Base-by-base conservation (phyloP, 2,329 filamentous ascomycete species). In the Talaromyces funiculosus region DNA sequence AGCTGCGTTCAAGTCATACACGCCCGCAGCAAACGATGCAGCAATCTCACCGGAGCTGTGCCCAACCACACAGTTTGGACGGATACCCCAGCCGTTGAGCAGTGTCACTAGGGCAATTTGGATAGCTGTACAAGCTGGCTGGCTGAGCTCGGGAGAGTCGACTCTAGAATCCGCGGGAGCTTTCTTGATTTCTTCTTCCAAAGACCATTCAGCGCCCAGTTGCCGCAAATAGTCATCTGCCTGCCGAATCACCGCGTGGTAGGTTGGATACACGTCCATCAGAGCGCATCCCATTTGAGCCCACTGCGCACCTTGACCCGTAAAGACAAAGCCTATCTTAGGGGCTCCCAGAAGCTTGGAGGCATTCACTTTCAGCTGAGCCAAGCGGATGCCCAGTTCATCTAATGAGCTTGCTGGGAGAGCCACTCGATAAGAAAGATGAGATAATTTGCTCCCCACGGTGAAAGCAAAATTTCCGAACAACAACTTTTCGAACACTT, bases 351-450 rank as follows among this genome's bases (percentile, higher is more conserved):
- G 47, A 3, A 68, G 64, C 20, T 67, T 62, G 14, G 40, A 59
- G 3, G 67, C 64, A 26, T 67, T 67, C 6, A 63, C 37, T 47
- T 69, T 68, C 22, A 68, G 26, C 53, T 67, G 66, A 5, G 54
- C 59, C 12, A 61, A 51, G 16, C 45, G 43, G 3, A 57, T 57
- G 4, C 59, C 59, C 20, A 60, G 69, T 70, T 0, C 73, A 64
- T 61, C 60, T 10, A 61, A 31, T 24, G 60, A 61, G 20, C 31
- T 22, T 1, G 60, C 45, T 22, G 60, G 45, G 10, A 69, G 24
- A 4, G 65, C 67, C 35, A 70, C 61, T 43, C 69, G 65, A 29
- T 69, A 68, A 10, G 68, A 62, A 10, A 69, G 66, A 18, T 68
- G 65, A 5, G 69, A 69, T 29, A 67, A 18, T 53, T 66, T 68